Evolutionary conservation across 129 eudicot genomes (phyloP), one percentile per base, ranked within the genome.

Genomic region (Lonicera japonica): DNA sequence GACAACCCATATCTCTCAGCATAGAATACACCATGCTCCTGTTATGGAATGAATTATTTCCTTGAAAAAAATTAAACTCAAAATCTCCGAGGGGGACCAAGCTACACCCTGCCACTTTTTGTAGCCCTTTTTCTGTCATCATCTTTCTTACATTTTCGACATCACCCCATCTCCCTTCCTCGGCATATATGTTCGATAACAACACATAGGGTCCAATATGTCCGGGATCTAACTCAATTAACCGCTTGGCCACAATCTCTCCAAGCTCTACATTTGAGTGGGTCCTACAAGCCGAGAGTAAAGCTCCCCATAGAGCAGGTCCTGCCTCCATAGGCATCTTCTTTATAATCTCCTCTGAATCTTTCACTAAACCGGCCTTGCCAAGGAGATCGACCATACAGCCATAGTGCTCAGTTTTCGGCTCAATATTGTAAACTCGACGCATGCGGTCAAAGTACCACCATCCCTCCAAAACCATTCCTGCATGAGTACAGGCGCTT

Each of bases 401-500:
- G 40, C 90, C 90, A 67, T 73, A 87, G 75, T 87, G 95, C 70
- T 87, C 84, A 53, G 58, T 67, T 41, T 83, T 80, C 17, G 95
- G 95, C 64, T 83, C 82, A 40, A 82, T 87, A 41, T n/a, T 75
- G 77, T 77, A 83, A 66, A 80, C 79, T 66, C 85, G 63, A 17
- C 55, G 78, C 95, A 87, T 87, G 22, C 77, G 29, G 67, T 83
- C 81, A 65, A 87, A 83, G 60, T 70, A 80, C 87, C 83, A 80
- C 90, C 95, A 83, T 1, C 90, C 95, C 56, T 87, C 95, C 60
- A 83, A 73, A 46, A 87, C 78, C 85, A 75, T 63, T 57, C 95
- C 90, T 9, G 85, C 63, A 58, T 87, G 90, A 17, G 79, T 69
- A 51, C 95, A 87, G 0, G 90, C 83, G 47, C 87, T 76, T 53